Evolutionary conservation across 1,284 basidiomycete genomes (phyloP), one percentile per base, ranked within the genome.

Genomic region (Pterula multifida): DNA sequence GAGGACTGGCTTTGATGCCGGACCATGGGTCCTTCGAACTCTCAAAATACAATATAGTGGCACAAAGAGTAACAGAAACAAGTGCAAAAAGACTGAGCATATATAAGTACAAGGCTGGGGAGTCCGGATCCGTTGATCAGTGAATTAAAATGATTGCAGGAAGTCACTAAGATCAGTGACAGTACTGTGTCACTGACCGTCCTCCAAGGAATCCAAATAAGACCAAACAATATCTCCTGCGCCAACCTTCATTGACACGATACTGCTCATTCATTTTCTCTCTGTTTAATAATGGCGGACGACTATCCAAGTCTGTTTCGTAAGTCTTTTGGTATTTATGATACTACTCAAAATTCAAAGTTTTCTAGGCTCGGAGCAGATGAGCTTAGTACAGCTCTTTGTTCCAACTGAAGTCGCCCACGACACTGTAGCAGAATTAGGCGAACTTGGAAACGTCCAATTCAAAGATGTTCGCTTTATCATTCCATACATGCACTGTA

Each of bases 311-410:
- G 82, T 61, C 69, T 90, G 68, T 85, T 92, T 73, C 86, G 90
- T 92, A 63, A 57, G 81, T 75, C 17, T 12, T 48, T 3, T 19
- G 6, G 15, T 45, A 51, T 4, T 19, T 45, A 11, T 3, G 12
- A 24, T 1, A 11, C n/a, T n/a, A 49, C n/a, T 52, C 3, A 36
- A 50, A 24, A 53, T 48, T 58, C 47, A 55, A 19, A 22, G 32
- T 49, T 17, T 32, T 51, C 32, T 52, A 94, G 91, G 86, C 55
- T 95, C 91, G 73, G 91, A 94, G 70, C 78, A 82, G 72, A 97
- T 98, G 94, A 95, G 91, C 74, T 76, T 96, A 70, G 88, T 97
- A 58, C 94, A 98, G 76, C 84, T 99, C 63, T 96, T 95, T 68
- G 89, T 98, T 59, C 96, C 96, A 47, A 88, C 90, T 47, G 96